These are phyloP conservation scores for Fusarium compactum DNA, from an alignment of 2,329 filamentous ascomycete genomes.

Conservation along the genomic window DNA sequence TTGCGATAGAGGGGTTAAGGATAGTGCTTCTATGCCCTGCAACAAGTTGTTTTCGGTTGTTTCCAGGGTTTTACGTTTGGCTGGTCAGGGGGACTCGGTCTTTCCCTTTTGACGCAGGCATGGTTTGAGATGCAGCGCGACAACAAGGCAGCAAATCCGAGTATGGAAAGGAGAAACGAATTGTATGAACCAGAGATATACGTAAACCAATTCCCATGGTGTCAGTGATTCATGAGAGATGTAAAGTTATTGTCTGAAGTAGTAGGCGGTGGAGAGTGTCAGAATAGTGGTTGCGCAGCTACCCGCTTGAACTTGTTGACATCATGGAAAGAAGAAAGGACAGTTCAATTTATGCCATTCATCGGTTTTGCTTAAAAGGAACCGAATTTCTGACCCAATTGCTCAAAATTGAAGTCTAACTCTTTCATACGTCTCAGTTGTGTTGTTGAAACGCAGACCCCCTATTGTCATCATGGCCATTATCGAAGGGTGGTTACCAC, in stretches of 20 bases:
- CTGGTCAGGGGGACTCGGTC: too few relatives aligned
- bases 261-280: conserved; percentile 44
- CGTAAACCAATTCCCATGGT: neutral
- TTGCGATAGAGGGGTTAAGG: too few relatives aligned
- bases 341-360: conserved; percentile 3
- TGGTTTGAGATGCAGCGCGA: too few relatives aligned
- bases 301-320: conserved; percentile 28
- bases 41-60: too few relatives aligned
- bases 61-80: too few relatives aligned
- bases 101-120: too few relatives aligned
- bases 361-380: neutral
- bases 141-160: too few relatives aligned
- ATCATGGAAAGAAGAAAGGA: conserved; percentile 33
- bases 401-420: accelerated
- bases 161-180: neutral
- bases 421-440: neutral
- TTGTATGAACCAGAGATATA: neutral
- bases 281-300: conserved; percentile 39
- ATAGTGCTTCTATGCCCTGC: too few relatives aligned
- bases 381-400: too few relatives aligned
- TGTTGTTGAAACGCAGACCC: neutral
- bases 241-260: neutral
- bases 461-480: conserved; percentile 56
- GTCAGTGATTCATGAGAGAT: neutral
- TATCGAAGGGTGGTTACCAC: conserved; percentile 67